A percentile compares a stretch with the other conserved stretches of the same genome.
These are phyloP conservation scores for Russula sp. DNA, from an alignment of 768 basidiomycete species.

Conservation along the genomic window DNA sequence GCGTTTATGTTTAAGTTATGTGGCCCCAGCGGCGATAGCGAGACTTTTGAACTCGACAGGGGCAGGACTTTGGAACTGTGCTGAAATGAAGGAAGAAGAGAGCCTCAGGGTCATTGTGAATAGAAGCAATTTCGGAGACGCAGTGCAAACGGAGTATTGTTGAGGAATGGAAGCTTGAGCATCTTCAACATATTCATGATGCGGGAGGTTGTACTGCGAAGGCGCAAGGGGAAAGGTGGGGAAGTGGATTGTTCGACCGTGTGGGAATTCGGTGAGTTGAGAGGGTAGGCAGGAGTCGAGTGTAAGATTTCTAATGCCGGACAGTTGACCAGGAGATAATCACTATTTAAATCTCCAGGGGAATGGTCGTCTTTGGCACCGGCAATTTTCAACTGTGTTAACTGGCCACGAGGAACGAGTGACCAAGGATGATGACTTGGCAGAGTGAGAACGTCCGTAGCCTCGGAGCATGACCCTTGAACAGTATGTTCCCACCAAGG, in stretches of 20 bases:
- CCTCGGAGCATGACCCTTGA: constrained; percentile 3
- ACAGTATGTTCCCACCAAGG: neutral
- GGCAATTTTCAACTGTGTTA: constrained; percentile 5
- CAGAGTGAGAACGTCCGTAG: constrained; percentile 2
- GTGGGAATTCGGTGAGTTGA: neutral
- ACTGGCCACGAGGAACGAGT: constrained; percentile 6
- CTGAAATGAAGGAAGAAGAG: neutral
- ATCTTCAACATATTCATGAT: constrained; percentile 11
- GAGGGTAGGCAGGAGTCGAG: constrained; percentile 12
- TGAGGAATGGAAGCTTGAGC: constrained; percentile 6
- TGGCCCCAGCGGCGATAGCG: neutral
- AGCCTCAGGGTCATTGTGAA: neutral
- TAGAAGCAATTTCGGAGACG: neutral
- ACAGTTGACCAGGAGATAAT: constrained; percentile 6
- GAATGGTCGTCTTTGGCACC: neutral
- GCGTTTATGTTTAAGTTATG: neutral
- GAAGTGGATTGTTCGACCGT: constrained; percentile 6
- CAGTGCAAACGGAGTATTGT: constrained; percentile 2
- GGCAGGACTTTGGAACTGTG: neutral
- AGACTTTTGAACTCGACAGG: constrained; percentile 2
- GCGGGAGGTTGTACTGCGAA: constrained; percentile 2
- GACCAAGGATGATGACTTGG: constrained; percentile 6
- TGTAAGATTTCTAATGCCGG: constrained; percentile 11
- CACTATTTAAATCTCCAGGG: neutral
- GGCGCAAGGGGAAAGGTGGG: constrained; percentile 7